Evolutionary conservation across 176 grass and related monocot species (phyloP), one percentile per base, ranked within the genome.

Genomic region (Triticum dicoccoides): DNA sequence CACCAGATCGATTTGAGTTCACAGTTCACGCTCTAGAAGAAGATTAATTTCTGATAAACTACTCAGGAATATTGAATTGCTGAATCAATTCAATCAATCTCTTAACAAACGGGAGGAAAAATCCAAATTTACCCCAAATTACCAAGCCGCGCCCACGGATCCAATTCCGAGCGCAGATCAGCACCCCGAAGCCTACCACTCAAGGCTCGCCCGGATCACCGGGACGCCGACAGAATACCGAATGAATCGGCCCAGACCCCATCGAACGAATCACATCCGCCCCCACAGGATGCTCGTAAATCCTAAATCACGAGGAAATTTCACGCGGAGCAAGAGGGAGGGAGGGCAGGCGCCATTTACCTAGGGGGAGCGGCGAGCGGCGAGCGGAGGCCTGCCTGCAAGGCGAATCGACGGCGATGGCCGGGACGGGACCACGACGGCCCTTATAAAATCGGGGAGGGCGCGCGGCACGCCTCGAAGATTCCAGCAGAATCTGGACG

Each of bases 401-500:
- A 42, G 71, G 71, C 41, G 41, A 51, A 30, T 51, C 73, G 3
- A 30, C 72, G 71, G 12, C 41, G 71, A 47, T 27, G 39, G 23
- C 39, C 39, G 1, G n/a, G 72, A 49, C 23, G 88, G 82, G 23
- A 21, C 47, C 27, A 47, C 69, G 11, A 45, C 42, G 24, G 23
- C 13, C 27, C 29, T 38, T 18, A 85, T 41, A 41, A 85, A 85
- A 39, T 68, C 45, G 20, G 59, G 76, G 69, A 6, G 44, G 54
- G 6, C 29, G 76, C 13, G 82, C 59, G 87, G 8, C 82, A 83
- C 76, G 65, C 82, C 3, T 11, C 24, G 76, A 85, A 58, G 76
- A 85, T 81, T 89, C 87, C 54, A 81, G 82, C 65, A 45, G 82
- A 89, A 68, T 85, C 76, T 7, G 87, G 23, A 45, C 42, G 61